These are phyloP conservation scores for Lobulomyces angularis DNA, from an alignment of 192 early-diverging fungal species.

Conservation along the genomic window DNA sequence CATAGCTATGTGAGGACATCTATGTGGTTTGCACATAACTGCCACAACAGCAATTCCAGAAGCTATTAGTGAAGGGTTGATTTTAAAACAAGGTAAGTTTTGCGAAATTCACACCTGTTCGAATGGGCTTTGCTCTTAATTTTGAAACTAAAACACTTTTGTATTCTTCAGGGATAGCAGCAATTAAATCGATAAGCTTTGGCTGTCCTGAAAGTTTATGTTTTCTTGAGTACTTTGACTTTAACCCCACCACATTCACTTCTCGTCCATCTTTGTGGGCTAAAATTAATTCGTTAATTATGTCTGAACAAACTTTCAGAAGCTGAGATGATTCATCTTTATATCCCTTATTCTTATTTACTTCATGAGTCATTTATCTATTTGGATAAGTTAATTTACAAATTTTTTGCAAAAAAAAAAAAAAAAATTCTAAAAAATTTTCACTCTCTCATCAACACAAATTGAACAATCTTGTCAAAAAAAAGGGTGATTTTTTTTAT, in stretches of 20 bases:
- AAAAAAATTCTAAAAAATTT: no score
- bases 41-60: slow-evolving; percentile 80
- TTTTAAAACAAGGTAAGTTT: neutral
- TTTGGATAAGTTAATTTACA: no score
- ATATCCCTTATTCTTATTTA: no score
- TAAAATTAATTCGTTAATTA: slow-evolving; percentile 75
- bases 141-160: slow-evolving; percentile 68
- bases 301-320: slow-evolving; percentile 76
- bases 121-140: slow-evolving; percentile 88
- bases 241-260: slow-evolving; percentile 81
- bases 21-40: slow-evolving; percentile 93
- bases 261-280: slow-evolving; percentile 53
- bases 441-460: no score
- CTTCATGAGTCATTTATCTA: no score
- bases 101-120: slow-evolving; percentile 49
- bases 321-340: no score
- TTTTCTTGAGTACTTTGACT: slow-evolving; percentile 29
- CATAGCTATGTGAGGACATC: slow-evolving; percentile 98
- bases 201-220: slow-evolving; percentile 79
- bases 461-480: no score
- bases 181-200: slow-evolving; percentile 92
- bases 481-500: no score
- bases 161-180: slow-evolving; percentile 92
- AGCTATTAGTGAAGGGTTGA: neutral
- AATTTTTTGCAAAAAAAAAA: no score